Evolutionary conservation across 2,329 filamentous ascomycete genomes (phyloP).

Genomic region (Neopestalotiopsis clavispora): DNA sequence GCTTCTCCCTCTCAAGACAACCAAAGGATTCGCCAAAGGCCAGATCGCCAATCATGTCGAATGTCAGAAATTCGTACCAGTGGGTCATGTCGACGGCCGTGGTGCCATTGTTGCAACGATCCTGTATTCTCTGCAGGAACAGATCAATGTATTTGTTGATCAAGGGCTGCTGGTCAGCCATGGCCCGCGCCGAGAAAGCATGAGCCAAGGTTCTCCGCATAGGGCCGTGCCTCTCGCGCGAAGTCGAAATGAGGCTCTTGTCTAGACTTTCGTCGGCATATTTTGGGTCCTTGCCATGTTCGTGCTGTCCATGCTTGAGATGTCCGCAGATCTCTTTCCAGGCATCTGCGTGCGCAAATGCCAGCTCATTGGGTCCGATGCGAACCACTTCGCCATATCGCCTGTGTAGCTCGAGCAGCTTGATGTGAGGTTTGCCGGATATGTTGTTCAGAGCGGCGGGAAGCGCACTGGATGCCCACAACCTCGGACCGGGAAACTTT

Average conservation of each 20-base stretch:
- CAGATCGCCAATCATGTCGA: constrained; percentile 14
- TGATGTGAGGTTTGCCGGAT: background rate
- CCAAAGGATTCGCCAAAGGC: constrained; percentile 14
- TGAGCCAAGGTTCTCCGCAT: constrained; percentile 34
- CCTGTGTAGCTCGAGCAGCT: constrained; percentile 11
- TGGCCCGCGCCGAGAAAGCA: constrained; percentile 36
- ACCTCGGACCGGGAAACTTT: constrained; percentile 17
- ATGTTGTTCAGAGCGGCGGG: constrained; percentile 4
- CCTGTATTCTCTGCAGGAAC: constrained; percentile 27
- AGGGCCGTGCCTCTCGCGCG: constrained; percentile 31
- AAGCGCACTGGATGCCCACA: constrained; percentile 6
- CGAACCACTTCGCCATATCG: constrained; percentile 19
- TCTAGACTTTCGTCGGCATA: background rate
- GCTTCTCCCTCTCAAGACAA: background rate
- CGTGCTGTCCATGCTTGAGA: constrained; percentile 7
- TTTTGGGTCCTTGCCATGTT: constrained; percentile 8
- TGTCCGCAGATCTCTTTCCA: constrained; percentile 17
- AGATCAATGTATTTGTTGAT: constrained; percentile 36
- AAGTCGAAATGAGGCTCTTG: constrained; percentile 15
- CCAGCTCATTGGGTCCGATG: constrained; percentile 17
- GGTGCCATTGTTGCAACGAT: constrained; percentile 21
- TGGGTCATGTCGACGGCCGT: constrained; percentile 6
- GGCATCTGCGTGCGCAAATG: constrained; percentile 7
- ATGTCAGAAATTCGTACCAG: constrained; percentile 15
- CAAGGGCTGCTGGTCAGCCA: constrained; percentile 40